Evolutionary conservation across 2,329 filamentous ascomycete genomes (phyloP).

Genomic region (Helotiales sp.): DNA sequence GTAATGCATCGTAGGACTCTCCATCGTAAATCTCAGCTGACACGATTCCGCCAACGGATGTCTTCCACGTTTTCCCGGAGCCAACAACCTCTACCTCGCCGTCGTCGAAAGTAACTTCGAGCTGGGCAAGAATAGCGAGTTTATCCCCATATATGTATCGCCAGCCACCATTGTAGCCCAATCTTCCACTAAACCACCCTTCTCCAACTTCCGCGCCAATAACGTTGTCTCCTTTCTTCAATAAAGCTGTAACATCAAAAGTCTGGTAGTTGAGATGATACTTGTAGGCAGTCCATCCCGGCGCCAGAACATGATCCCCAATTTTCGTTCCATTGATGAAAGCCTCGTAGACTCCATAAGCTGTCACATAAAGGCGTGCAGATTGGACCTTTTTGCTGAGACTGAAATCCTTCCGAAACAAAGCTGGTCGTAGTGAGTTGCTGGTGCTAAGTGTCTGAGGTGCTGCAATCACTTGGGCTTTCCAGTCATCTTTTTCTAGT

Average conservation of each 20-base stretch:
- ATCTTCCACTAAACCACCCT: conserved; percentile 54
- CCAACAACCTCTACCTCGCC: conserved; percentile 12
- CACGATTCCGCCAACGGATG: conserved; percentile 31
- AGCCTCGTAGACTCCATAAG: conserved; percentile 44
- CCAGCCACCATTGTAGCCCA: conserved; percentile 42
- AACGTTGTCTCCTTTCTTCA: conserved; percentile 47
- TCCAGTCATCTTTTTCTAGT: conserved; percentile 33
- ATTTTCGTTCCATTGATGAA: conserved; percentile 45
- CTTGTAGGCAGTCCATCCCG: conserved; percentile 52
- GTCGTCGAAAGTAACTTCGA: conserved; percentile 42
- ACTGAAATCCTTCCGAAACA: conserved; percentile 45
- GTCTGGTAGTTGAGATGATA: conserved; percentile 57
- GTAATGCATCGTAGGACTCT: conserved; percentile 49
- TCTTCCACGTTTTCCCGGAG: conserved; percentile 49
- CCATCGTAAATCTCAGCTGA: conserved; percentile 49
- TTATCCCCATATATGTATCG: conserved; percentile 48
- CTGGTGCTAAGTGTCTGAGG: conserved; percentile 35
- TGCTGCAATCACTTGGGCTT: conserved; percentile 17
- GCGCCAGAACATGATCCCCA: conserved; percentile 44
- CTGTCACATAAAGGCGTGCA: conserved; percentile 45
- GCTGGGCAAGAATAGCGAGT: conserved; percentile 47
- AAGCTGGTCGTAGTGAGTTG: conserved; percentile 33
- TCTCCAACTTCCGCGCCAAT: conserved; percentile 52
- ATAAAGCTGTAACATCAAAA: conserved; percentile 53
- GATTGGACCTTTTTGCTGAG: conserved; percentile 20